Base-by-base conservation (phyloP, 139 green algal genomes). In the Volvox africanus region DNA sequence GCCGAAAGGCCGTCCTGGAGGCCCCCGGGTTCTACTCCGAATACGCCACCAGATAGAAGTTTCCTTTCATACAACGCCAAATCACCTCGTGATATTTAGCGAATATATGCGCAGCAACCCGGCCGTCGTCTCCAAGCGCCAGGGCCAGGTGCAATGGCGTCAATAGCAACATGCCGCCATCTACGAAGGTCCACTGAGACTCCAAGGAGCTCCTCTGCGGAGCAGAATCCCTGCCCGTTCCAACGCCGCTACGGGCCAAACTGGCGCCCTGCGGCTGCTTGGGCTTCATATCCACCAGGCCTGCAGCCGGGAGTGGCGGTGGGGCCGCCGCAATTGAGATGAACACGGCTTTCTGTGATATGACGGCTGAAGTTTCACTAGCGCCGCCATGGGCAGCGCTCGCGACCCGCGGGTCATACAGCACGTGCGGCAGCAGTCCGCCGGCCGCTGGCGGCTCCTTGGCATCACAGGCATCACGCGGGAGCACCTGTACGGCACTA, bases 71-170 rank as follows among this genome's bases (percentile, higher is more conserved):
- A 9, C 5, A 55, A 55, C 44, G 44, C 44, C 9, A 14, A 55
- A 55, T 55, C 44, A 68, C 78, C 36, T 84, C 81, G 12, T 65
- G 61, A 62, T 77, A 87, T 6, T n/a, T 76, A 32, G 13, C 18
- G 5, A 87, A 35, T 28, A 87, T 69, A n/a, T 87, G 81, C 20
- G 61, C 20, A 18, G 81, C 81, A 14, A 87, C 19, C 2, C 81
- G 61, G 5, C 81, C 81, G 55, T 77, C 81, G 22, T 87, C 81
- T 19, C 61, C 81, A 30, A 87, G 81, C 1, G 81, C 81, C 28
- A 87, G 61, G 14, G 61, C 61, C 81, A 87, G 30, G 30, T 87
- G 81, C 81, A 87, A 55, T 24, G 81, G 81, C 61, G 81, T 87
- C 81, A 87, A n/a, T 55, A 77, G 30, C 81, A 87, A 32, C 61